Conservation (phyloP, 192 early-diverging fungal species). For the Hyaloraphidium curvatum region DNA sequence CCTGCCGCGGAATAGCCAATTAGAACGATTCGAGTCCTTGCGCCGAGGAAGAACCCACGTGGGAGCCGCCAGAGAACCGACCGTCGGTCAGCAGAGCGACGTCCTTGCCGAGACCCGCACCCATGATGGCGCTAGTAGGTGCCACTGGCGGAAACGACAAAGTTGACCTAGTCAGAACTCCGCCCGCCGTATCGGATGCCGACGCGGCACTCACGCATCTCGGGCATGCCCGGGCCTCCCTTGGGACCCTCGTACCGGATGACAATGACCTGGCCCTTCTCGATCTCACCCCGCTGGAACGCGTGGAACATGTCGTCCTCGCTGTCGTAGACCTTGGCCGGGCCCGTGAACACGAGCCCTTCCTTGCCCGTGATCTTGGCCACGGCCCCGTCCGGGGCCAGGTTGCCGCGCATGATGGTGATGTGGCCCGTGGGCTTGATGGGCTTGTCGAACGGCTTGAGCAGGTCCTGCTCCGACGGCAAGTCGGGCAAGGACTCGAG, state of each 20-base stretch:
- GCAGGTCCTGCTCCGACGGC: conserved; percentile 64
- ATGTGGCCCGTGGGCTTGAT: conserved; percentile 92
- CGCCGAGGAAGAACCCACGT: conserved; percentile 27
- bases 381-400: conserved; percentile 88
- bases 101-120: conserved; percentile 91
- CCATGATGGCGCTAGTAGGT: conserved; percentile 96
- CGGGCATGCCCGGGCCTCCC: conserved; percentile 98
- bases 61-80: conserved; percentile 93
- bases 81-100: conserved; percentile 96
- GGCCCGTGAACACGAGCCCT: conserved; percentile 72
- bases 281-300: conserved; percentile 69
- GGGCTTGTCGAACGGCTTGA: conserved; percentile 57
- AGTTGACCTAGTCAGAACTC: background rate
- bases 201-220: conserved; percentile 54
- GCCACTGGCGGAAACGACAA: conserved; percentile 39
- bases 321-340: conserved; percentile 77
- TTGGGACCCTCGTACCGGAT: conserved; percentile 97
- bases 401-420: conserved; percentile 81
- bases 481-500: conserved; percentile 57
- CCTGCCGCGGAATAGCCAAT: conserved; percentile 20
- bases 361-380: conserved; percentile 99
- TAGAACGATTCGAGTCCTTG: background rate
- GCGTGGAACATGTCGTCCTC: conserved; percentile 84
- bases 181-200: background rate
- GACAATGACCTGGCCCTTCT: conserved; percentile 78